Evolutionary conservation across 108 stramenopile genomes (phyloP).

Genomic region (Nannochloropsis oceanica): DNA sequence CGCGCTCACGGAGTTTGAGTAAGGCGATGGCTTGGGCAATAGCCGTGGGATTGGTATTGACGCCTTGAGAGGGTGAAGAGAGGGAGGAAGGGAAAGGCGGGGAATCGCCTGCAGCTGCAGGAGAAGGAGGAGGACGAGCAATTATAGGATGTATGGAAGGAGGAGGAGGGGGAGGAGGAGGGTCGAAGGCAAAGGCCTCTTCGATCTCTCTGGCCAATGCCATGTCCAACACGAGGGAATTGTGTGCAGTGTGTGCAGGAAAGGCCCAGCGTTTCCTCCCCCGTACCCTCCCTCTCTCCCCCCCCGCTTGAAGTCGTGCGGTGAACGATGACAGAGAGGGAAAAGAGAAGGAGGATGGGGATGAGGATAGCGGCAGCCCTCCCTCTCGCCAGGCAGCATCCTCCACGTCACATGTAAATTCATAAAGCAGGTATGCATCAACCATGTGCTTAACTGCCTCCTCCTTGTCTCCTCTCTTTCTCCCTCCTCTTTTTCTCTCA

Average conservation of each 20-base stretch:
- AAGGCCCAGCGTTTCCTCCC: background rate
- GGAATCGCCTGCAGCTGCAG: background rate
- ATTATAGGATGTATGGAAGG: background rate
- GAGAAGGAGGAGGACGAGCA: background rate
- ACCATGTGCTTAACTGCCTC: background rate
- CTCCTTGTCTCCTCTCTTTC: background rate
- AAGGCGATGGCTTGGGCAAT: background rate
- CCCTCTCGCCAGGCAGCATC: background rate
- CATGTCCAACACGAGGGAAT: constrained; percentile 7
- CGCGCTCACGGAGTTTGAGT: background rate
- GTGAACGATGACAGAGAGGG: background rate
- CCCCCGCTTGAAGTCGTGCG: background rate
- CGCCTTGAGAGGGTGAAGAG: too few relatives aligned
- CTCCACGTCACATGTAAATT: background rate
- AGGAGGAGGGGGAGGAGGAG: background rate
- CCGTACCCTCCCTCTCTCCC: too few relatives aligned
- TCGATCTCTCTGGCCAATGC: background rate
- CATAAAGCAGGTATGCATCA: background rate
- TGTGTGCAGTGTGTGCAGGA: constrained; percentile 8
- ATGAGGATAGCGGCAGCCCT: background rate
- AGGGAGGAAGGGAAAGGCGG: too few relatives aligned
- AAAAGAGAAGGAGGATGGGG: background rate
- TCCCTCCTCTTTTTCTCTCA: background rate
- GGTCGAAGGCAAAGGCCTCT: background rate
- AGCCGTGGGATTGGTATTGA: background rate